A percentile compares a stretch with the other conserved stretches of the same genome.
Conservation (phyloP, 2,329 filamentous ascomycete species). For the Xylariaceae sp. region DNA sequence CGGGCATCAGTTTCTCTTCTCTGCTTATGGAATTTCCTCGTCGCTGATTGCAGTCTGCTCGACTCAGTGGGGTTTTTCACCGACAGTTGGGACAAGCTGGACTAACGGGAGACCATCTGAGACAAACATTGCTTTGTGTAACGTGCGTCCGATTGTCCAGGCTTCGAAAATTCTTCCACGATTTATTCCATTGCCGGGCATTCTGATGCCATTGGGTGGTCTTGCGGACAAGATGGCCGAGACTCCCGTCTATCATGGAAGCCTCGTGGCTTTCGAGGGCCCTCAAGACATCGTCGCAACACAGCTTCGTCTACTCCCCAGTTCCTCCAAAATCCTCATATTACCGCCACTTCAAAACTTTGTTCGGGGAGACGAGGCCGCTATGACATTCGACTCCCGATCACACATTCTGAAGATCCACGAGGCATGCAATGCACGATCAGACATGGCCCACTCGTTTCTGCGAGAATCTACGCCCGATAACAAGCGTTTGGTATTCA, state of each 20-base stretch:
- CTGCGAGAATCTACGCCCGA: constrained; percentile 41
- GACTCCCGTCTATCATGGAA: constrained; percentile 37
- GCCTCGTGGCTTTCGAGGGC: constrained; percentile 59
- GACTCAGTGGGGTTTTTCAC: neutral
- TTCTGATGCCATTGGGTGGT: too few species aligned
- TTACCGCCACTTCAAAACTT: constrained; percentile 51
- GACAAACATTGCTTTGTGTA: neutral
- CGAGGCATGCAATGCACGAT: constrained; percentile 44
- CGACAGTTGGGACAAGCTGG: neutral
- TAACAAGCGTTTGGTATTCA: constrained; percentile 54
- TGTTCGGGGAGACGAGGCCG: constrained; percentile 30
- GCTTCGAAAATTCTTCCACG: too few species aligned
- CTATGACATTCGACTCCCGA: constrained; percentile 34
- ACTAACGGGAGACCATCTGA: neutral
- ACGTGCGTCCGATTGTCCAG: neutral
- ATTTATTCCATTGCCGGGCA: too few species aligned
- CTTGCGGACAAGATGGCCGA: constrained; percentile 21
- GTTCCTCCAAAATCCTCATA: constrained; percentile 54
- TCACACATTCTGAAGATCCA: constrained; percentile 48
- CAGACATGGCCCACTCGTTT: constrained; percentile 48
- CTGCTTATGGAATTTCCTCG: neutral
- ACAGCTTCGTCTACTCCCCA: constrained; percentile 57
- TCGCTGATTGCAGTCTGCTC: neutral
- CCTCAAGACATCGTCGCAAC: constrained; percentile 51
- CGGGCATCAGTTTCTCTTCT: neutral